Evolutionary conservation across 768 basidiomycete genomes (phyloP), one percentile per base, ranked within the genome.

Genomic region (Xanthoconium stramineum): DNA sequence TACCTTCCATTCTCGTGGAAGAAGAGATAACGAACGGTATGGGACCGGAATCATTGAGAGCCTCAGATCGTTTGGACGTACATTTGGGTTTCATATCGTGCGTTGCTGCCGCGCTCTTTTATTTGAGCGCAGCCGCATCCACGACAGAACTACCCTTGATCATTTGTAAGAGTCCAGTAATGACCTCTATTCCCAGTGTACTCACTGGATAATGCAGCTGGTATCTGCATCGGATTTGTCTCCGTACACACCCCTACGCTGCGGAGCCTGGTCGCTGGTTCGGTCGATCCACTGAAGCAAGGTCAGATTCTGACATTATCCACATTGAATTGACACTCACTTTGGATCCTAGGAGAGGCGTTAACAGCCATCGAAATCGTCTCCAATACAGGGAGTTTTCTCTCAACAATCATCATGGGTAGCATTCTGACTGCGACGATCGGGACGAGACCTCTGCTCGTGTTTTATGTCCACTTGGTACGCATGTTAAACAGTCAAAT

Each of bases 331-430:
- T 7, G 29, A 19, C 9, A 35, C 28, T 57, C 38, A 61, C 24
- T 0, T 9, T 11, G 9, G 35, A 17, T 20, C 14, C 20, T 35
- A 71, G 70, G 70, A 40, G 65, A 71, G 14, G 63, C 68, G 38
- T 40, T 71, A 38, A 69, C 69, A 39, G 65, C 65, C 1, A 47
- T 71, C 35, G 64, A 64, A 20, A 71, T 72, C 58, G 62, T 72
- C 3, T 20, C 55, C 7, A 59, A 57, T 13, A 54, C 61, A 3
- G 71, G 64, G 30, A 15, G 9, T 5, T 15, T 61, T 3, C 55
- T 71, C 24, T 71, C 71, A 5, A 68, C 69, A 3, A 30, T 72
- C 50, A 51, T 73, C 43, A 69, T 72, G 67, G 70, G 70, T 8
- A 47, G 67, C 39, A 61, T 71, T 35, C 44, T 71, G 28, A 63